Percentiles rank a stretch among this genome's conserved stretches.
Conservation (phyloP, 1,139 yeast species). For the Taiozyma sp. region DNA sequence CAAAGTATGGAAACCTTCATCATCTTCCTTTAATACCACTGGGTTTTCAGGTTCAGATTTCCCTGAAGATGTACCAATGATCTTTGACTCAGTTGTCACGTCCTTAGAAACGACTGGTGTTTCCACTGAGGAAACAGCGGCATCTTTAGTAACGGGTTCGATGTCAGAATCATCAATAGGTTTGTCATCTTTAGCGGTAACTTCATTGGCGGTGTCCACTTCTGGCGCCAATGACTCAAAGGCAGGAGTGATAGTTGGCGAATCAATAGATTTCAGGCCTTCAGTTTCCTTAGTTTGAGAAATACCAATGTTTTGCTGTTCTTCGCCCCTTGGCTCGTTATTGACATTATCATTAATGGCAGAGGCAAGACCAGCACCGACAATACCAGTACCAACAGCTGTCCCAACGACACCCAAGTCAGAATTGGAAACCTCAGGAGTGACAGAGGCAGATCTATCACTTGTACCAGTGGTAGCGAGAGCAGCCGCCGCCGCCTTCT, state of each 20-base stretch:
- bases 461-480: background rate
- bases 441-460: background rate
- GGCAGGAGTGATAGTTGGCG: background rate
- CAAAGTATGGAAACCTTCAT: slow-evolving; percentile 3
- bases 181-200: background rate
- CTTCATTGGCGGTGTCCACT: background rate
- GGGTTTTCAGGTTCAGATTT: background rate
- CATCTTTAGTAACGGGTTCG: background rate
- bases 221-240: background rate
- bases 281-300: background rate
- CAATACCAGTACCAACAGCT: background rate
- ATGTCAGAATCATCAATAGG: background rate
- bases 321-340: background rate
- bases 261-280: background rate
- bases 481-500: slow-evolving; percentile 11
- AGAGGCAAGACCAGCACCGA: background rate
- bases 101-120: background rate
- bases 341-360: background rate
- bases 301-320: background rate
- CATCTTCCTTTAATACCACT: background rate
- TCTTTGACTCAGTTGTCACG: background rate
- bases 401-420: background rate
- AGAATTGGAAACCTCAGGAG: background rate
- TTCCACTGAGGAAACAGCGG: background rate
- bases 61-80: background rate